Evolutionary conservation across 2,329 filamentous ascomycete genomes (phyloP), one percentile per base, ranked within the genome.

Genomic region (Fusarium albidum): DNA sequence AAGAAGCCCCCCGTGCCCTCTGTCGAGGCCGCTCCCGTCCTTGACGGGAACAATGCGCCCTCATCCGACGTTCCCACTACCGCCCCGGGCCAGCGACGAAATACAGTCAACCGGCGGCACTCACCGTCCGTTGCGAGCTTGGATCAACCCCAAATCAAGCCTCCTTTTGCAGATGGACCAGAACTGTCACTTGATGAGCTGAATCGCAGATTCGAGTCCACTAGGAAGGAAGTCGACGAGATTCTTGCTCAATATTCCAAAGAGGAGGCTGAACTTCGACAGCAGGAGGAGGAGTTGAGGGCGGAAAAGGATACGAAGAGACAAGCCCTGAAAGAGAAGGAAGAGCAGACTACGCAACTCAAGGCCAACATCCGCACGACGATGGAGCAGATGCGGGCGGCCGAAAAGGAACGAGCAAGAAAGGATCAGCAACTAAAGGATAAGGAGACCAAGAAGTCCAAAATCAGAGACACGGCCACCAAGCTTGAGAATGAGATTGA

Each of bases 141-240:
- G 29, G 82, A 86, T 52, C 80, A 79, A 67, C 71, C 71, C 69
- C 77, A 69, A 27, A 71, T 73, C 48, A 82, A 74, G 49, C 75
- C 79, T 31, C 72, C 76, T 2, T 60, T 71, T 5, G 74, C 74
- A 9, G 80, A 82, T 41, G 82, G 88, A 46, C 80, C 83, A 1
- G 86, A 86, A 44, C 82, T 88, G 63, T 87, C 87, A 4, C 77
- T 96, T 51, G 86, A 91, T 47, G 86, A 92, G 66, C 79, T 99
- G 27, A 96, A 92, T 9, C 86, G 91, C 62, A 88, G 86, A 56
- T 86, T 98, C 52, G 91, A 96, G 69, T 81, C 77, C 9, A 86
- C 96, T 41, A 85, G 93, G 28, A 87, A 86, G 57, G 94, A 99
- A 61, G 92, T 91, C 9, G 92, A 96, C 38, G 91, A 92, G 40